phyloP scores from a whole-genome alignment of 331 rosid species.

The Ulmus americana region DNA sequence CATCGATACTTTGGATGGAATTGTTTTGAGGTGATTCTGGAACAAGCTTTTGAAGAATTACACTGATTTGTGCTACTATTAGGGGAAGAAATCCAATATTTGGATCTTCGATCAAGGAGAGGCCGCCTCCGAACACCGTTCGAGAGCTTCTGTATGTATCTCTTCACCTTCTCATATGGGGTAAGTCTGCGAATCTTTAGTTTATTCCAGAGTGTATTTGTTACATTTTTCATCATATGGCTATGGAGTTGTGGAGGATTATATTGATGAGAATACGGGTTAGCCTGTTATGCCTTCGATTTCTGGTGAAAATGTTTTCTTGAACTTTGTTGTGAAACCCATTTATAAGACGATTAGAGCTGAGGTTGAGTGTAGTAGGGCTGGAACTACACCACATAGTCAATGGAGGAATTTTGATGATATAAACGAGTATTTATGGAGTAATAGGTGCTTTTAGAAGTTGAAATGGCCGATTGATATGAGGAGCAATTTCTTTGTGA shows the following conservation, averaged over 20 bases:
- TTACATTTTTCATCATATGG: constrained; percentile 84
- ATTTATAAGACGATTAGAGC: constrained; percentile 67
- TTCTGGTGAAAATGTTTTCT: constrained; percentile 65
- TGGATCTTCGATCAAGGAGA: constrained; percentile 69
- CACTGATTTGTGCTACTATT: constrained; percentile 73
- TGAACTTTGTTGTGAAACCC: constrained; percentile 69
- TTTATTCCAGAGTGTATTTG: constrained; percentile 83
- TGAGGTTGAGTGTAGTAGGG: constrained; percentile 73
- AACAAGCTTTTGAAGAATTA: constrained; percentile 69
- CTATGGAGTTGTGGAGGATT: constrained; percentile 83
- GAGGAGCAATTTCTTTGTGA: constrained; percentile 73
- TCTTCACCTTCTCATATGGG: constrained; percentile 78
- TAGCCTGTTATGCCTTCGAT: constrained; percentile 79
- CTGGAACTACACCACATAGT: constrained; percentile 84
- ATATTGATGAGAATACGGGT: constrained; percentile 82
- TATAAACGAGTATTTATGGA: constrained; percentile 93
- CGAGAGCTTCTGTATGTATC: constrained; percentile 89
- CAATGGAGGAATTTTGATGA: constrained; percentile 96
- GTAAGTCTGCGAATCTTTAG: constrained; percentile 82
- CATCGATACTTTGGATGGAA: constrained; percentile 62
- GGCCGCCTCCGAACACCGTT: constrained; percentile 47
- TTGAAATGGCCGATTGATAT: constrained; percentile 81
- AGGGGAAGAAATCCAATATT: constrained; percentile 77
- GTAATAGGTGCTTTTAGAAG: constrained; percentile 79
- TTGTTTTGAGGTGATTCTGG: constrained; percentile 72